A percentile compares a stretch with the other conserved stretches of the same genome.
Conservation (phyloP, 805 yeast species). For the Wickerhamomyces strasburgensis region DNA sequence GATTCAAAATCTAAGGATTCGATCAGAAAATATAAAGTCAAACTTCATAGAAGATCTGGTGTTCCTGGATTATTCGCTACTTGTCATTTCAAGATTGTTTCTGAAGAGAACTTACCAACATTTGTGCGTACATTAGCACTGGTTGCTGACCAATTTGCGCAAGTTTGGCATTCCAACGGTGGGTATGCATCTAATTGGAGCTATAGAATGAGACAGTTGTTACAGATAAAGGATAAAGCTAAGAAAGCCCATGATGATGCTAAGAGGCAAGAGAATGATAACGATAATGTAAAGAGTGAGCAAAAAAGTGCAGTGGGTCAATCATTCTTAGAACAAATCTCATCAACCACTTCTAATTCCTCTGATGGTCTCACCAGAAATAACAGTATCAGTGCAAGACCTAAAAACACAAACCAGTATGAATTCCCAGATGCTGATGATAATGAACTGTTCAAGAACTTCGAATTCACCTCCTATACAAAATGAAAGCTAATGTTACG, state of each 20-base stretch:
- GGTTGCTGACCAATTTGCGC: constrained; percentile 66
- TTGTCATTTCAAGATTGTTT: constrained; percentile 66
- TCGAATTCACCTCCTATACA: constrained; percentile 26
- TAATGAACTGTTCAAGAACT: constrained; percentile 20
- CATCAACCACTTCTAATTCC: constrained; percentile 1
- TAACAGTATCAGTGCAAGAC: constrained; percentile 11
- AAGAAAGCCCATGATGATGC: constrained; percentile 9
- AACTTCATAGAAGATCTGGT: constrained; percentile 58
- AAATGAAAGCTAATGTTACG: constrained; percentile 10
- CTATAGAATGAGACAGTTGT: constrained; percentile 55
- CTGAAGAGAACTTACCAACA: constrained; percentile 52
- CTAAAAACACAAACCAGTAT: constrained; percentile 16
- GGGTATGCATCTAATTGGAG: constrained; percentile 62
- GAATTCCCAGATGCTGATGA: constrained; percentile 22
- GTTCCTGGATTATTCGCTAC: constrained; percentile 76
- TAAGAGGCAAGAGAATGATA: constrained; percentile 8
- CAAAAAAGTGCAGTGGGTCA: constrained; percentile 18
- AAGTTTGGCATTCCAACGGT: constrained; percentile 64
- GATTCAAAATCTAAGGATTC: constrained; percentile 12
- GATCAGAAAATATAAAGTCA: constrained; percentile 51
- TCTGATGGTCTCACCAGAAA: constrained; percentile 8
- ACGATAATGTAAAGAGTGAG: constrained; percentile 7
- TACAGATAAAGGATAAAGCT: constrained; percentile 30
- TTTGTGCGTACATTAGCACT: constrained; percentile 65
- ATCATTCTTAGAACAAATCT: constrained; percentile 21